These are phyloP conservation scores for Sporothrix mexicana DNA, from an alignment of 2,329 filamentous ascomycete species.

Conservation along the genomic window DNA sequence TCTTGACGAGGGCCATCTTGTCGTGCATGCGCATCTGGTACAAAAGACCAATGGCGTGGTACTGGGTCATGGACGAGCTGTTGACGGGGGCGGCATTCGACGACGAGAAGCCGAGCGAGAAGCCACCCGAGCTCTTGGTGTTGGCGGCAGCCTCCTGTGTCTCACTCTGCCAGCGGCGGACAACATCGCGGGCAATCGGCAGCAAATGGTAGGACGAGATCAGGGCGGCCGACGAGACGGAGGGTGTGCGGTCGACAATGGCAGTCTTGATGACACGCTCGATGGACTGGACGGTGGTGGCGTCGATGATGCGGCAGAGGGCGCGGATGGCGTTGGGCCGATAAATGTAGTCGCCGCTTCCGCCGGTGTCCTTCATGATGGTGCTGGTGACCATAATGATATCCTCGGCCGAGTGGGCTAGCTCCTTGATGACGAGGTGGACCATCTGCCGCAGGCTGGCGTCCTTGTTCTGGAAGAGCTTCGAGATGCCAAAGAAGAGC, in stretches of 20 bases:
- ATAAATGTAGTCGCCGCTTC: constrained; percentile 91
- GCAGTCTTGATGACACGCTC: constrained; percentile 98
- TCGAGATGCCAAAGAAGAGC: constrained; percentile 98
- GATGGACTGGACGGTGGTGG: constrained; percentile 94
- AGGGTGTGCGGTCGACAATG: constrained; percentile 98
- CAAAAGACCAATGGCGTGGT: constrained; percentile 94
- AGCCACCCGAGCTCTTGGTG: constrained; percentile 85
- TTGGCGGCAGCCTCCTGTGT: constrained; percentile 95
- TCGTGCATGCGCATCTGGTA: constrained; percentile 99
- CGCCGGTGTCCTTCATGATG: constrained; percentile 99
- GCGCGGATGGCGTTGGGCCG: constrained; percentile 95
- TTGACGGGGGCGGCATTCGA: constrained; percentile 71
- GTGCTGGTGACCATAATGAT: constrained; percentile 99
- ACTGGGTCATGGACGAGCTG: constrained; percentile 97
- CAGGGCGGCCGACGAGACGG: constrained; percentile 92
- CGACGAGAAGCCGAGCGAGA: constrained; percentile 89
- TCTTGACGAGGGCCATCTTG: constrained; percentile 97
- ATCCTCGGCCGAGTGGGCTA: constrained; percentile 93
- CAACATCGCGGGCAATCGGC: constrained; percentile 92
- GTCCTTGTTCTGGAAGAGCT: constrained; percentile 99
- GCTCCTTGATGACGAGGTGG: constrained; percentile 96
- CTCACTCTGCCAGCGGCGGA: constrained; percentile 97
- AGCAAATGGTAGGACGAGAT: constrained; percentile 98
- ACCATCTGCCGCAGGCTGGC: constrained; percentile 98
- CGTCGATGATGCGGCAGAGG: constrained; percentile 94